phyloP scores from a whole-genome alignment of 495 filamentous ascomycete species.

The Glonium stellatum region DNA sequence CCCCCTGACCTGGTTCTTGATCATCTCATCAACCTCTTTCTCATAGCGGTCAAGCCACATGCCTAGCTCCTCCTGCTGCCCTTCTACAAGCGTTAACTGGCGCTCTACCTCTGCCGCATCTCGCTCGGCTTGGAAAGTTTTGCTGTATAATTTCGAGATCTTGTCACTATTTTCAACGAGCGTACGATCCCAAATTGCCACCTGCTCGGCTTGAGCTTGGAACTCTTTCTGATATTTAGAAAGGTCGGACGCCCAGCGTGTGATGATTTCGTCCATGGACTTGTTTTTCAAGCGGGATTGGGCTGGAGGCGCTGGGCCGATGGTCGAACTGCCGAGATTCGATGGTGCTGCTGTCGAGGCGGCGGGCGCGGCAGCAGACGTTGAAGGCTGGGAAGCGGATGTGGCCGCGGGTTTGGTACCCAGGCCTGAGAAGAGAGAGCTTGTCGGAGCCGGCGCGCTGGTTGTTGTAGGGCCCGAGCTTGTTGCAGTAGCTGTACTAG shows the following conservation, averaged over 20 bases:
- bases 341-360: conserved; percentile 25
- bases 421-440: conserved; percentile 36
- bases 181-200: conserved; percentile 83
- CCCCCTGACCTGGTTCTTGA: conserved; percentile 54
- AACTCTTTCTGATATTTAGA: conserved; percentile 95
- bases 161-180: conserved; percentile 88
- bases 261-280: conserved; percentile 99
- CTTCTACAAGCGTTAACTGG: conserved; percentile 79
- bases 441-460: conserved; percentile 16
- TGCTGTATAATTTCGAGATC: conserved; percentile 79
- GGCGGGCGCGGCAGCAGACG: conserved; percentile 28
- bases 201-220: conserved; percentile 75
- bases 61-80: conserved; percentile 81
- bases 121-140: conserved; percentile 84
- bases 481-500: not conserved
- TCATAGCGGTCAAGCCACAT: conserved; percentile 85
- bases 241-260: conserved; percentile 91
- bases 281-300: conserved; percentile 92
- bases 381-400: conserved; percentile 39
- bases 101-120: conserved; percentile 86
- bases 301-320: conserved; percentile 66
- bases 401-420: conserved; percentile 26
- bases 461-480: not conserved
- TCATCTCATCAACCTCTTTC: conserved; percentile 76
- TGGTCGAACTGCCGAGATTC: conserved; percentile 59